Evolutionary conservation across 768 basidiomycete species (phyloP), one percentile per base, ranked within the genome.

Genomic region (Termitomyces sp.): DNA sequence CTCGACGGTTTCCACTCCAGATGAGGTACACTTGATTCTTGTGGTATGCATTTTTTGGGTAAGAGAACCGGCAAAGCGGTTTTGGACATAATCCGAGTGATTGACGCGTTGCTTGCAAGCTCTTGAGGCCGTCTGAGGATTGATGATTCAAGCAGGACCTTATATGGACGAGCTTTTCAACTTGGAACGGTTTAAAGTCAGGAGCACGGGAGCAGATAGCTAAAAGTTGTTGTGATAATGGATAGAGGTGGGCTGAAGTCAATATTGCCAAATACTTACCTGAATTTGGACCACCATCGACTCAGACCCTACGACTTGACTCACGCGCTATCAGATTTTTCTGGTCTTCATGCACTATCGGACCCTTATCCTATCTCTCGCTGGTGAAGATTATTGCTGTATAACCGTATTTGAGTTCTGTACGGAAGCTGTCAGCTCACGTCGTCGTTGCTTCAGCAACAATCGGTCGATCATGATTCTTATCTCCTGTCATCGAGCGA

Each of bases 1-100:
- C 75, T 78, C 49, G 75, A 78, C 0, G 95, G 94, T 45, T 73
- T 76, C 95, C 95, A 97, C 72, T 86, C 87, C 42, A 77, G 68
- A 56, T 77, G 75, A 2, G 77, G 67, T 30, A 71, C 68, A 12
- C 64, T 59, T 28, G 70, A 62, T 12, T 71, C 60, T 45, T 70
- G 66, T 2, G 75, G 70, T 24, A 75, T 60, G 7, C 71, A 69
- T 47, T 60, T 75, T 41, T 64, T 64, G 19, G 86, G 85, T 26
- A 88, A 74, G 14, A 87, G 76, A 30, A 85, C 60, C 0, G 85
- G 85, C 5, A 85, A 72, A 9, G 62, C 47, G 30, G 68, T 28
- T 45, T 45, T 32, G 22, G 51, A 35, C 59, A 60, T 60, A 41
- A 49, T 28, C 28, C 44, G 30, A 22, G 11, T 8, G 14, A 5